Percentiles rank a stretch among this genome's conserved stretches.
phyloP scores from a whole-genome alignment of 306 rosid species.

The Trifolium pratense region DNA sequence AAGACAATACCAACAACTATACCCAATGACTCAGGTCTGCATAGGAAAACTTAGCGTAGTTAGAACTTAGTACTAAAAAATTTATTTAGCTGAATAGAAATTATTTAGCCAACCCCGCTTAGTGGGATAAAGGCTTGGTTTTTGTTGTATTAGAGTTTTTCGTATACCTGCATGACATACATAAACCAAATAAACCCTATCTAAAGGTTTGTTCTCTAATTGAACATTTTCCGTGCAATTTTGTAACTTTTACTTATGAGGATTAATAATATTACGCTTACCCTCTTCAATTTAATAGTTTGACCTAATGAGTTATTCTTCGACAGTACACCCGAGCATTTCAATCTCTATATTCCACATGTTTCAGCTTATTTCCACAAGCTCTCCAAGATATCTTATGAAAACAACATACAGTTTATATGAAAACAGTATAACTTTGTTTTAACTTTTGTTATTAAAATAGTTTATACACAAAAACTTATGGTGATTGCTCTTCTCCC shows the following conservation, averaged over 20 bases:
- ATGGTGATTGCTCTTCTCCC: too few species aligned
- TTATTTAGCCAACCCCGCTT: too few species aligned
- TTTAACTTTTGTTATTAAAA: too few species aligned
- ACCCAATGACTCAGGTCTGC: constrained; percentile 96
- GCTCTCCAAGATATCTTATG: neutral
- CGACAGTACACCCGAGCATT: constrained; percentile 1
- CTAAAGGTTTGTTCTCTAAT: constrained; percentile 17
- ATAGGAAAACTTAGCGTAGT: constrained; percentile 35
- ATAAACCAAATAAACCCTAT: constrained; percentile 1
- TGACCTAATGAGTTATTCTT: neutral
- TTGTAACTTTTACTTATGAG: neutral
- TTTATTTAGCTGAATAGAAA: neutral
- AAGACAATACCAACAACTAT: constrained; percentile 86
- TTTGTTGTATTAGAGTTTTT: neutral
- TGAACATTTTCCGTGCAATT: constrained; percentile 6
- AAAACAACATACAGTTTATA: neutral
- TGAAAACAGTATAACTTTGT: neutral
- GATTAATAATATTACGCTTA: neutral
- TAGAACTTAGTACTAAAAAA: neutral
- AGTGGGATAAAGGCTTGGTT: too few species aligned
- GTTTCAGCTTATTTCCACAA: neutral
- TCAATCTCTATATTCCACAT: constrained; percentile 1
- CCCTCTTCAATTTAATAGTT: constrained; percentile 5
- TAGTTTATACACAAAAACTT: too few species aligned
- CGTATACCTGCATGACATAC: neutral